A percentile compares a stretch with the other conserved stretches of the same genome.
Evolutionary conservation across 805 yeast species (phyloP).

Genomic region (Candida montana): DNA sequence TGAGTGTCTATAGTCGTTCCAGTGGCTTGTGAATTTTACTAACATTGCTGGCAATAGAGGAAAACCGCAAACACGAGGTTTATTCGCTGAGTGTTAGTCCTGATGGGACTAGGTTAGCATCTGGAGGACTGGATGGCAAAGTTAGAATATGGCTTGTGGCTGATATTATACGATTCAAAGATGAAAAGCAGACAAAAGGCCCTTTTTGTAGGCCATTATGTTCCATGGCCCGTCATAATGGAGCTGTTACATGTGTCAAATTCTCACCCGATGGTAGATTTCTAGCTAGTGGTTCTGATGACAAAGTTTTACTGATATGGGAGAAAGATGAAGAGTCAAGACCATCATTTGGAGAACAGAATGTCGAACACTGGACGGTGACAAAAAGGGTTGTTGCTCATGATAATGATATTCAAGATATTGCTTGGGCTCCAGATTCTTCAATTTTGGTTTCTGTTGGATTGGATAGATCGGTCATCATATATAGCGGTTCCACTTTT

Average conservation of each 20-base stretch:
- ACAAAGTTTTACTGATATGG: slow-evolving; percentile 87
- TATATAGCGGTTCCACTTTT: slow-evolving; percentile 92
- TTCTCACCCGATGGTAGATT: slow-evolving; percentile 91
- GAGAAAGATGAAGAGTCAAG: slow-evolving; percentile 69
- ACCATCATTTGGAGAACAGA: slow-evolving; percentile 68
- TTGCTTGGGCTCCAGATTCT: slow-evolving; percentile 97
- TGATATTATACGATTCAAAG: slow-evolving; percentile 39
- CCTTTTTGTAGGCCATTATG: slow-evolving; percentile 56
- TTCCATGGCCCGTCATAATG: slow-evolving; percentile 92
- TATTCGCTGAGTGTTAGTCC: slow-evolving; percentile 77
- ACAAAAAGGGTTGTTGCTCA: slow-evolving; percentile 91
- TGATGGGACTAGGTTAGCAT: slow-evolving; percentile 80
- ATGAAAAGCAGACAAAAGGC: slow-evolving; percentile 24
- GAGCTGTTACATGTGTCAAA: slow-evolving; percentile 90
- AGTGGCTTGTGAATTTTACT: not conserved
- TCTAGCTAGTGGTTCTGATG: slow-evolving; percentile 93
- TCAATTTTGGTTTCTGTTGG: slow-evolving; percentile 90
- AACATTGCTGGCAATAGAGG: slow-evolving; percentile 42
- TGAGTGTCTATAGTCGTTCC: slow-evolving; percentile 17
- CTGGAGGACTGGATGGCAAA: slow-evolving; percentile 93
- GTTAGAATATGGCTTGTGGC: slow-evolving; percentile 82
- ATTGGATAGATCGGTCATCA: slow-evolving; percentile 82
- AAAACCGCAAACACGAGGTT: slow-evolving; percentile 73
- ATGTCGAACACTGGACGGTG: slow-evolving; percentile 91
- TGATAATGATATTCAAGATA: slow-evolving; percentile 95